Evolutionary conservation across 2,329 filamentous ascomycete species (phyloP), one percentile per base, ranked within the genome.

Genomic region (Coniella lustricola): DNA sequence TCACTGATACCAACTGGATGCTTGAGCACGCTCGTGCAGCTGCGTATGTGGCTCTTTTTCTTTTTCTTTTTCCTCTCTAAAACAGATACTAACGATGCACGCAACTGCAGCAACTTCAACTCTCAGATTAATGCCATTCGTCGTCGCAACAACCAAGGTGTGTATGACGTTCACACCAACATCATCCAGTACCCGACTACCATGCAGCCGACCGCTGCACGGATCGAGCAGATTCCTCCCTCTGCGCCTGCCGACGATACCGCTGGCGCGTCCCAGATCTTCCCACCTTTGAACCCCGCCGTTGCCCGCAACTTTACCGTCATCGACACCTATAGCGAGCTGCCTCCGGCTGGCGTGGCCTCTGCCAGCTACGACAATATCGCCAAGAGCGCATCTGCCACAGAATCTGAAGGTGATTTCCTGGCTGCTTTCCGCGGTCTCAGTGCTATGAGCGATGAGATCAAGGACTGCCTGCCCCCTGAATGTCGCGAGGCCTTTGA

Each of bases 1-100:
- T 97, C 51, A 97, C 90, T 46, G 88, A 94, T 58, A 82, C 85
- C 49, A 98, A 97, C 64, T 98, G 93, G 93, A 93, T 95, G 78
- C 74, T 93, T 49, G 90, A 97, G 69, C 93, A 98, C 67, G 90
- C 90, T 22, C 81, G 87, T 44, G 89, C 91, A 64, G 89, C 91
- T 48, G 91, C 86, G 90, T 94, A 75, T 60, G 76, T 69, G 25
- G 18, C 21, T 3, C 31, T 21, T 7, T 3, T 21, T n/a, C n/a
- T 3, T 13, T 12, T 3, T 17, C n/a, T 20, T 25, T 18, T 2
- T 7, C 9, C 2, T 29, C 13, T 35, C 33, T 35, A 4, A 36
- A 7, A 18, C n/a, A 13, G 2, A 7, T 33, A 29, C 3, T 29
- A n/a, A 36, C 35, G 20, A 12, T 21, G 20, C n/a, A 39, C 32